Percentiles rank a stretch among this genome's conserved stretches.
Evolutionary conservation across 2,329 filamentous ascomycete species (phyloP).

Genomic region (Pseudogymnoascus sp.): DNA sequence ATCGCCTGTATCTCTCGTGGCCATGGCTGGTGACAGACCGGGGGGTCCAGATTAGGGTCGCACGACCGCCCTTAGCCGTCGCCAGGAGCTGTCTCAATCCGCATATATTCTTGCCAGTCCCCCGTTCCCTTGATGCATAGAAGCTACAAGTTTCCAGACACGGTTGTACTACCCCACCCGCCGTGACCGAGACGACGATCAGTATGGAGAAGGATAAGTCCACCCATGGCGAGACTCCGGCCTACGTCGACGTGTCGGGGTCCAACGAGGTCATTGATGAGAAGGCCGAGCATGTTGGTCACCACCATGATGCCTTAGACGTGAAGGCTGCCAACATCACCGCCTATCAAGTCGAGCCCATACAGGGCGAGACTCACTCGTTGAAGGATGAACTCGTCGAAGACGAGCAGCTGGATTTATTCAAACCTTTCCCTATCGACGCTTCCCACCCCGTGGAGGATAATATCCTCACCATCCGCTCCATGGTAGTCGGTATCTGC

Average conservation of each 20-base stretch:
- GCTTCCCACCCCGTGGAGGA: slow-evolving; percentile 37
- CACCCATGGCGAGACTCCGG: neutral
- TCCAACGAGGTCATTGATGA: neutral
- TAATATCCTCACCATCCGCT: slow-evolving; percentile 47
- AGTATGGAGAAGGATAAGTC: slow-evolving; percentile 5
- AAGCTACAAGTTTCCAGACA: slow-evolving; percentile 7
- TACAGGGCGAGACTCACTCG: slow-evolving; percentile 9
- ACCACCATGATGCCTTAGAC: neutral
- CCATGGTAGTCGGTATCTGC: slow-evolving; percentile 46
- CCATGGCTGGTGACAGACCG: neutral
- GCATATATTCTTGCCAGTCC: slow-evolving; percentile 4
- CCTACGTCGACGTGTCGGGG: neutral
- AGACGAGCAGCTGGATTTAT: slow-evolving; percentile 13
- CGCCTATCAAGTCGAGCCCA: neutral
- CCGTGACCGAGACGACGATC: slow-evolving; percentile 7
- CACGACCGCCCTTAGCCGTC: slow-evolving; percentile 1
- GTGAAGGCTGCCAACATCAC: neutral
- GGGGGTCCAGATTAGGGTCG: neutral
- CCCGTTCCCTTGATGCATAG: neutral
- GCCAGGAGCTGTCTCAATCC: slow-evolving; percentile 1
- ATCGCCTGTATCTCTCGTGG: neutral
- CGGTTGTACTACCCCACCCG: neutral
- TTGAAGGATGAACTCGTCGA: slow-evolving; percentile 15
- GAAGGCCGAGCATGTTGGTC: neutral
- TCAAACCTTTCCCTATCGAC: slow-evolving; percentile 33